A percentile compares a stretch with the other conserved stretches of the same genome.
Conservation (phyloP, 2,329 filamentous ascomycete genomes). For the Aspergillus glaucus region DNA sequence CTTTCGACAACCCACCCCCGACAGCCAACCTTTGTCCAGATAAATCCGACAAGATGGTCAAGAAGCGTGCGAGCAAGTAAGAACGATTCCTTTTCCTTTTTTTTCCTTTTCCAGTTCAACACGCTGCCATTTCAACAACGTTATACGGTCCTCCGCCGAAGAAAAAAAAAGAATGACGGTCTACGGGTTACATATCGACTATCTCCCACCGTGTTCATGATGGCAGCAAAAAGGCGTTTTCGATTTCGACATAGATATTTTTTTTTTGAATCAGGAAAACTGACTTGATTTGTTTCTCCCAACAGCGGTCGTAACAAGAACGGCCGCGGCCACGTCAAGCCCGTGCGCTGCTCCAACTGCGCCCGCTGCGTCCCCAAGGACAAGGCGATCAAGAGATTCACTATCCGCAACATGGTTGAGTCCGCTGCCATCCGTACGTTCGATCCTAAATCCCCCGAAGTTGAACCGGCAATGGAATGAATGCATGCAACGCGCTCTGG, state of each 20-base stretch:
- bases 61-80: conserved; percentile 71
- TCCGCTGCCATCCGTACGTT: conserved; percentile 97
- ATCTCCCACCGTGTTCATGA: background rate
- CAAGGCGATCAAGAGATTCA: conserved; percentile 99
- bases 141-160: background rate
- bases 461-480: conserved; percentile 3
- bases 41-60: conserved; percentile 61
- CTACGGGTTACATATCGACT: background rate
- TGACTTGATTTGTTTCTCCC: conserved; percentile 27
- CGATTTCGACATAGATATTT: background rate
- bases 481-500: background rate
- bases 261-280: conserved; percentile 5
- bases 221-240: background rate
- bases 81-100: conserved; percentile 28
- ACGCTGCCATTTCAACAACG: background rate
- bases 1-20: conserved; percentile 34
- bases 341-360: conserved; percentile 89
- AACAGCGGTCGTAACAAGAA: conserved; percentile 97
- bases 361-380: conserved; percentile 94
- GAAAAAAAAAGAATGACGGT: background rate
- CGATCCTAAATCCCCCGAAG: conserved; percentile 10
- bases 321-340: conserved; percentile 99
- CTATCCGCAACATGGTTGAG: conserved; percentile 99
- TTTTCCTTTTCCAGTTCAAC: background rate
- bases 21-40: conserved; percentile 32